Base-by-base conservation (phyloP, 371 early-diverging fungal species). In the Lichtheimia ramosa region DNA sequence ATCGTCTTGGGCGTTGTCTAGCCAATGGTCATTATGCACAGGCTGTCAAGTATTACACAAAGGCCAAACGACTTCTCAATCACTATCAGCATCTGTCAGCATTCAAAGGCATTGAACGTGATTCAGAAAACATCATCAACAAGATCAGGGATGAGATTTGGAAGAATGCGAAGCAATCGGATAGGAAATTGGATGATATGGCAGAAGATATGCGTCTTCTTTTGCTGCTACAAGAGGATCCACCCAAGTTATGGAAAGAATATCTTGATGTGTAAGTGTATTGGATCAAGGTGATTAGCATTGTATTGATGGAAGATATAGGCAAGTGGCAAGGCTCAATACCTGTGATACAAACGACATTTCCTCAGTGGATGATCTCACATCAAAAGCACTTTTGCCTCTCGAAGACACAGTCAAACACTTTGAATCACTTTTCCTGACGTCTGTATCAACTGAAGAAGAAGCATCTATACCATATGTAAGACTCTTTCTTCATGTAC, bases 1-100 rank as follows among this genome's bases (percentile, higher is more conserved):
- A 77, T 14, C 75, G 86, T 60, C 75, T 96, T 20, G 77, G 82
- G 18, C 74, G 75, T 40, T 87, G 86, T 48, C 68, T 92, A 15
- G 69, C 79, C 13, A 67, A 70, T 8, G 77, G 77, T 5, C 73
- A 84, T 54, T 89, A 89, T 74, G 72, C 82, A 2, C 87, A 90
- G 40, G 94, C 95, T 0, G 95, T 93, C 8, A 80, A 76, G 34
- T 85, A 85, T 46, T 92, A 94, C 73, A 66, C 87, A n/a, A 78
- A 85, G 25, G 89, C 93, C 1, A 73, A 76, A 25, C 79, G 76
- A 28, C 72, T 94, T n/a, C 66, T 96, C 8, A 83, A 84, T 14
- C 91, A 91, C 48, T 94, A 92, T 67, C 73, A 83, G 18, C 81
- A 84, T 51, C 70, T 93, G 58, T 74, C 91, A 23, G 83, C 89